A percentile compares a stretch with the other conserved stretches of the same genome.
phyloP scores from a whole-genome alignment of 176 grass and related monocot genomes.

The Pontederia paniculata region DNA sequence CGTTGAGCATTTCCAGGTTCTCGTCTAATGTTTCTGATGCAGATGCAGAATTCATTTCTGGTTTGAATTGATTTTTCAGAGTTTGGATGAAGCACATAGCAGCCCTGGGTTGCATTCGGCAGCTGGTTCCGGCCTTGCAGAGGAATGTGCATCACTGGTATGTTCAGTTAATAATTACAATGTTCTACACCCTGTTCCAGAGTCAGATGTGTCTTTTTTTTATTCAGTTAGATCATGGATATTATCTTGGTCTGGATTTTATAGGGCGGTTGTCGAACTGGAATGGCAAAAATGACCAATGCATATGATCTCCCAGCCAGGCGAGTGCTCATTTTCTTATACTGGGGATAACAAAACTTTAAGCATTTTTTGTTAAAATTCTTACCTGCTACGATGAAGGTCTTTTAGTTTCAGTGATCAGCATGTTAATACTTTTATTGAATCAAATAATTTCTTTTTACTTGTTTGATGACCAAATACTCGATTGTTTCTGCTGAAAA shows the following conservation, averaged over 20 bases:
- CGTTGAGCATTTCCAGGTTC: not conserved
- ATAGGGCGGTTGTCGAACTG: constrained; percentile 84
- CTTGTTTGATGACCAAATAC: too few species aligned
- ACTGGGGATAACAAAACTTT: not conserved
- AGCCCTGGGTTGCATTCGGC: constrained; percentile 71
- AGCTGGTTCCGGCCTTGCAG: constrained; percentile 65
- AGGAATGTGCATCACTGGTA: constrained; percentile 90
- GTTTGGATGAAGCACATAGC: constrained; percentile 88
- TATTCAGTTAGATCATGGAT: not conserved
- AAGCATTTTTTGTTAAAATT: not conserved
- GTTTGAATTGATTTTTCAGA: constrained; percentile 33
- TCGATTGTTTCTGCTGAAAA: too few species aligned
- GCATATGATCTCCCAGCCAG: constrained; percentile 81
- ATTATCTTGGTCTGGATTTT: constrained; percentile 8
- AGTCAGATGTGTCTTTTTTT: not conserved
- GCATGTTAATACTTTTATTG: too few species aligned
- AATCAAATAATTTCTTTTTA: too few species aligned
- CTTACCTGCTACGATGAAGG: too few species aligned
- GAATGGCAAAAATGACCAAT: constrained; percentile 93
- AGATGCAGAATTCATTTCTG: not conserved
- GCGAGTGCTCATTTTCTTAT: constrained; percentile 22
- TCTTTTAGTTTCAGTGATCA: too few species aligned
- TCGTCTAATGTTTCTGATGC: not conserved
- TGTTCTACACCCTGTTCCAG: not conserved
- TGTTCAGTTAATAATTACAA: not conserved